A percentile compares a stretch with the other conserved stretches of the same genome.
Evolutionary conservation across 371 early-diverging fungal genomes (phyloP).

Genomic region (Mortierella sp.): DNA sequence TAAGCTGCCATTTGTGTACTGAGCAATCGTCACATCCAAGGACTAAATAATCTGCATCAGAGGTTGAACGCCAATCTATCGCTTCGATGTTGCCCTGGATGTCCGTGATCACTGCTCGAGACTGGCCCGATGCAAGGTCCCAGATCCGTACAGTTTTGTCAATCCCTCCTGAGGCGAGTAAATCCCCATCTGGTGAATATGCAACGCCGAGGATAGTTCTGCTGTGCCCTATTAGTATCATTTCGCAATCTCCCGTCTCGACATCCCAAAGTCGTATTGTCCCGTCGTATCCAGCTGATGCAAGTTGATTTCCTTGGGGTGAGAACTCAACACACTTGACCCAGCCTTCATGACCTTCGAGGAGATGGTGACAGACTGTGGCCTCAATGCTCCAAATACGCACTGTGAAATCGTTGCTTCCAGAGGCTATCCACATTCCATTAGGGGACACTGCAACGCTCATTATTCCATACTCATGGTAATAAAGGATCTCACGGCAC

Average conservation of each 20-base stretch:
- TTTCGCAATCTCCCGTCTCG: background rate
- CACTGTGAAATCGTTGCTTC: conserved; percentile 9
- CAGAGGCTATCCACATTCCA: conserved; percentile 6
- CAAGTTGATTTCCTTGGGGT: conserved; percentile 1
- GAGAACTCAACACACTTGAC: background rate
- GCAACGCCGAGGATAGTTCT: background rate
- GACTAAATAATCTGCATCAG: background rate
- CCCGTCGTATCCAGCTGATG: conserved; percentile 5
- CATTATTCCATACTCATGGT: too few species aligned
- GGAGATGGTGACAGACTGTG: background rate
- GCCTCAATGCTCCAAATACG: conserved; percentile 13
- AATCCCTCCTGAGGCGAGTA: conserved; percentile 1
- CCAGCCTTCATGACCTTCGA: background rate
- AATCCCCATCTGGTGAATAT: conserved; percentile 3
- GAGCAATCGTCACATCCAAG: background rate
- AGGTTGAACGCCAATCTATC: conserved; percentile 1
- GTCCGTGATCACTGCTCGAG: background rate
- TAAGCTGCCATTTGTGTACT: background rate
- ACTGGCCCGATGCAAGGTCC: conserved; percentile 6
- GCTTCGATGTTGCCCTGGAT: background rate
- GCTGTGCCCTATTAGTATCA: background rate
- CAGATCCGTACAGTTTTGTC: conserved; percentile 19
- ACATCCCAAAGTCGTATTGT: conserved; percentile 1
- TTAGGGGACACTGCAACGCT: background rate
- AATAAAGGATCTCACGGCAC: too few species aligned